Percentiles rank a stretch among this genome's conserved stretches.
Evolutionary conservation across 768 basidiomycete species (phyloP).

Genomic region (Suillus americanus): DNA sequence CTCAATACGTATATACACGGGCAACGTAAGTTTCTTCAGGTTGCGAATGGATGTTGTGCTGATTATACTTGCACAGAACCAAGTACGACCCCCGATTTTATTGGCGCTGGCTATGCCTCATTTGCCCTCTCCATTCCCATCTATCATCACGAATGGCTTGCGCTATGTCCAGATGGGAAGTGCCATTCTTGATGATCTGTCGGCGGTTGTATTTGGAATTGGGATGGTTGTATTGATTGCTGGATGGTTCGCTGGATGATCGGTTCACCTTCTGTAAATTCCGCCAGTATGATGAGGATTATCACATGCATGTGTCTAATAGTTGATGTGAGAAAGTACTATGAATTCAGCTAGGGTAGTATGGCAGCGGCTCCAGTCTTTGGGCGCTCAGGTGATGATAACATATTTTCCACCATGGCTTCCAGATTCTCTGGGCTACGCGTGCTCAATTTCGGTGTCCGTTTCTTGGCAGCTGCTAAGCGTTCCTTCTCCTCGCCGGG

Average conservation of each 20-base stretch:
- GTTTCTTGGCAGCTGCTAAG: conserved; percentile 19
- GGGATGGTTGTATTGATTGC: conserved; percentile 63
- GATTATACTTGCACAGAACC: conserved; percentile 42
- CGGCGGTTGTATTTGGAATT: conserved; percentile 67
- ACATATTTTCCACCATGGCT: conserved; percentile 31
- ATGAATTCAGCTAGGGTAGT: conserved; percentile 31
- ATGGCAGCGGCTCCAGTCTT: conserved; percentile 42
- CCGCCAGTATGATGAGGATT: conserved; percentile 2
- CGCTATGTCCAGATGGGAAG: conserved; percentile 71
- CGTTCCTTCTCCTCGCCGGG: conserved; percentile 41
- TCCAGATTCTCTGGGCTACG: conserved; percentile 20
- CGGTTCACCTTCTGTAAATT: neutral
- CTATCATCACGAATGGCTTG: conserved; percentile 58
- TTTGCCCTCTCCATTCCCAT: conserved; percentile 63
- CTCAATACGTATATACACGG: conserved; percentile 68
- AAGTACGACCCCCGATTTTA: conserved; percentile 57
- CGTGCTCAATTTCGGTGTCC: conserved; percentile 8
- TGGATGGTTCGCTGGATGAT: conserved; percentile 39
- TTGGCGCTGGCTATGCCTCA: conserved; percentile 61
- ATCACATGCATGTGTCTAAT: conserved; percentile 1
- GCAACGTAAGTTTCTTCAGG: conserved; percentile 49
- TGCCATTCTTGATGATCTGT: conserved; percentile 68
- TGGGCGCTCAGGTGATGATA: conserved; percentile 23
- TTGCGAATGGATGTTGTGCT: conserved; percentile 3
- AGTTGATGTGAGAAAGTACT: neutral